Conservation (phyloP, 2,329 filamentous ascomycete genomes). For the Aspergillus candidus region DNA sequence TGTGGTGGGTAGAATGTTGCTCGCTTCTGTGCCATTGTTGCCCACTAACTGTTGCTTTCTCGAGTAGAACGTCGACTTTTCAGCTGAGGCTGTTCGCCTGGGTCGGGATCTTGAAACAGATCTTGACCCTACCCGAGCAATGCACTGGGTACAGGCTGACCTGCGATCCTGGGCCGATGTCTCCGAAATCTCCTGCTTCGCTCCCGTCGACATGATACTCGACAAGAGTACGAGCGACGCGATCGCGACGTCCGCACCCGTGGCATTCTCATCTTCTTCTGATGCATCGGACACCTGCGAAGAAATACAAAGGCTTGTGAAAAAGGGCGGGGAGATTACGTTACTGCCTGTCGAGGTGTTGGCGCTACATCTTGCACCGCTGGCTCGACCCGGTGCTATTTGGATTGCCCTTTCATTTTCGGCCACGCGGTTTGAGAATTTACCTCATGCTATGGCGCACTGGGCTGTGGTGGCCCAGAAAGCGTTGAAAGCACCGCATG, state of each 20-base stretch:
- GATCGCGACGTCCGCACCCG: slow-evolving; percentile 25
- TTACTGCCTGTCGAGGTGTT: slow-evolving; percentile 33
- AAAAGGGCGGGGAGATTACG: slow-evolving; percentile 5
- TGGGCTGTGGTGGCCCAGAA: slow-evolving; percentile 27
- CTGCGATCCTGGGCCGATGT: slow-evolving; percentile 29
- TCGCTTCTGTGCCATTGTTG: not conserved
- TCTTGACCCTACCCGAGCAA: slow-evolving; percentile 16
- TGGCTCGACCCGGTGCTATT: slow-evolving; percentile 22
- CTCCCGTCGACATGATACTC: slow-evolving; percentile 29
- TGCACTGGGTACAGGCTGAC: slow-evolving; percentile 29
- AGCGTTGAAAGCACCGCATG: slow-evolving; percentile 27
- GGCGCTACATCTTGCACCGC: slow-evolving; percentile 25
- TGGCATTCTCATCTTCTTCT: slow-evolving; percentile 9
- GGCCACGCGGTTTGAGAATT: slow-evolving; percentile 26
- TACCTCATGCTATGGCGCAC: slow-evolving; percentile 16
- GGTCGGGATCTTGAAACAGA: slow-evolving; percentile 21
- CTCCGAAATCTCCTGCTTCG: slow-evolving; percentile 16
- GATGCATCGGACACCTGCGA: slow-evolving; percentile 16
- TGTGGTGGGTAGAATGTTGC: slow-evolving; percentile 19
- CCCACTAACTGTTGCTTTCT: not conserved
- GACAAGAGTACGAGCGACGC: slow-evolving; percentile 36
- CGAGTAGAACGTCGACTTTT: slow-evolving; percentile 33
- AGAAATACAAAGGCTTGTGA: slow-evolving; percentile 13
- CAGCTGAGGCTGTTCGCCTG: slow-evolving; percentile 31
- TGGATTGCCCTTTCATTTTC: slow-evolving; percentile 34